Evolutionary conservation across 768 basidiomycete genomes (phyloP).

Genomic region (Mycena amicta): DNA sequence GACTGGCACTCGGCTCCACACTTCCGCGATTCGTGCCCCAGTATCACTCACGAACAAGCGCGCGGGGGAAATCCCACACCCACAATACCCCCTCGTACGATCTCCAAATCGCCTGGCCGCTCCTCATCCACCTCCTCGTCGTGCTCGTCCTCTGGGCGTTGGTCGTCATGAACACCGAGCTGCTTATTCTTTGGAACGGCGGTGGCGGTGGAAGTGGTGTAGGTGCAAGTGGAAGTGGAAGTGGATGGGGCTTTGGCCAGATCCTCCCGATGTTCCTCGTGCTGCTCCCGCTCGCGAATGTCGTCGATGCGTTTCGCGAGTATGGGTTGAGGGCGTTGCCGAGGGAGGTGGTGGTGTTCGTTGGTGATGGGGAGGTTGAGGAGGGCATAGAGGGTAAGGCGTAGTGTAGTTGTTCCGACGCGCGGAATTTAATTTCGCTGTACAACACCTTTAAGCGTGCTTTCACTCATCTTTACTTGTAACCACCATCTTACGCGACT

Average conservation of each 20-base stretch:
- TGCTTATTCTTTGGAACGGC: neutral
- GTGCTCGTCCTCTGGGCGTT: neutral
- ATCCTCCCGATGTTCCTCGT: neutral
- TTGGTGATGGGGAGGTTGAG: neutral
- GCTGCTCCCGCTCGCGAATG: neutral
- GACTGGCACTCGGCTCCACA: neutral
- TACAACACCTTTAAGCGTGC: too few species aligned
- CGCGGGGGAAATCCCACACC: neutral
- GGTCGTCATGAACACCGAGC: constrained; percentile 1
- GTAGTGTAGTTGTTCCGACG: too few species aligned
- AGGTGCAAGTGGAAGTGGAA: neutral
- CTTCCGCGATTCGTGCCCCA: neutral
- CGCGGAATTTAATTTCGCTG: too few species aligned
- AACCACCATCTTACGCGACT: too few species aligned
- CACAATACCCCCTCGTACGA: neutral
- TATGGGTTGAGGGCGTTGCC: neutral
- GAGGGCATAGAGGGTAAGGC: neutral
- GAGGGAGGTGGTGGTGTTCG: neutral
- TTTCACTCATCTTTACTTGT: too few species aligned
- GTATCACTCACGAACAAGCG: neutral
- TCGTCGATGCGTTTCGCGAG: neutral
- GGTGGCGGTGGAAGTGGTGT: neutral
- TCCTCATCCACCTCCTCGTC: constrained; percentile 1
- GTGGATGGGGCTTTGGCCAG: neutral
- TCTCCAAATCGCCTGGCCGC: neutral